Base-by-base conservation (phyloP, 768 basidiomycete species). In the Lactifluus subvellereus region DNA sequence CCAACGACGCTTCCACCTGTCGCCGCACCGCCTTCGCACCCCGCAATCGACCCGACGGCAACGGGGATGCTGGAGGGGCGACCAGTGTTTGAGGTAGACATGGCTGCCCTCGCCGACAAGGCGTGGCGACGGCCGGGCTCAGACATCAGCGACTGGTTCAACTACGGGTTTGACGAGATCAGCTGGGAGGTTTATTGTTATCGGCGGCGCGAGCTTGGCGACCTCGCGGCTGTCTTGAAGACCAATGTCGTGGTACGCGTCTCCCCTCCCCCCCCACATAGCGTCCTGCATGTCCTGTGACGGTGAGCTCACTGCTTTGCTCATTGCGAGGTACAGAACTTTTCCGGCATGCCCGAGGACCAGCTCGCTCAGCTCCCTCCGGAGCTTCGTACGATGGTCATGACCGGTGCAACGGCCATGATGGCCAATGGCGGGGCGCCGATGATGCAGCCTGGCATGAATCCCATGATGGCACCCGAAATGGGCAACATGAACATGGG, bases 131-230 rank as follows among this genome's bases (percentile, higher is more conserved):
- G 86, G 62, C 89, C 94, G 8, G 97, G 97, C 38, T 87, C 91
- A 4, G 94, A 97, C 77, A 80, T 97, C 64, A 89, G 90, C 68
- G 95, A 98, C 77, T 99, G 94, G 89, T 99, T 99, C 76, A 98
- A 99, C 75, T 98, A 97, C 69, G 97, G 97, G 0, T 98, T 98
- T 70, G 97, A 99, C 74, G 97, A 99, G 75, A 82, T 91, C 16
- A 90, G 89, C 38, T 99, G 94, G 94, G 91, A 93, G 71, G 87
- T 87, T 47, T 99, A 96, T 70, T 91, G 88, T 69, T 88, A 90
- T 73, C 82, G 91, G 69, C 80, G 93, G 69, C 81, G 89, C 47
- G 89, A 93, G 60, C 72, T 93, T 55, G 87, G 89, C 2, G 91
- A 93, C 61, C 79, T 89, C 59, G 89, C 88, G 0, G 84, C 82